Evolutionary conservation across 106 monocot genomes (phyloP).

Genomic region (Phalaenopsis aphrodite): DNA sequence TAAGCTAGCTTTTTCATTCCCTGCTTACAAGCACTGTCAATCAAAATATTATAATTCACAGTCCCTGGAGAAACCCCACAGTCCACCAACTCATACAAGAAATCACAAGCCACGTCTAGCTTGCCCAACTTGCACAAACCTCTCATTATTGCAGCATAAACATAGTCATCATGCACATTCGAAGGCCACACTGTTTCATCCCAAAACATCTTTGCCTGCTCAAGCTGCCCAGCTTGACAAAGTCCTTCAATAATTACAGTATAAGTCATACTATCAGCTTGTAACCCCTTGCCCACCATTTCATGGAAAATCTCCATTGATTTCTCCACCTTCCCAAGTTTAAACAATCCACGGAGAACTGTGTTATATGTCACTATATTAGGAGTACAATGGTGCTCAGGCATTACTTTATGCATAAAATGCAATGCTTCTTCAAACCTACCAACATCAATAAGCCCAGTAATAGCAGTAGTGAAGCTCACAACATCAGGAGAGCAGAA

Average conservation of each 20-base stretch:
- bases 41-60: constrained; percentile 80
- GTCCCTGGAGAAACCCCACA: constrained; percentile 56
- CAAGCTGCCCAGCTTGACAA: constrained; percentile 20
- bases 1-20: constrained; percentile 72
- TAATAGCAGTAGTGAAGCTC: constrained; percentile 70
- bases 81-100: constrained; percentile 82
- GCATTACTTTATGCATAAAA: constrained; percentile 40
- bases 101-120: constrained; percentile 68
- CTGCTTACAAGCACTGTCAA: constrained; percentile 49
- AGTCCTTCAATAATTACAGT: constrained; percentile 59
- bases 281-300: constrained; percentile 41
- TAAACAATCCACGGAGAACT: constrained; percentile 51
- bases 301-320: constrained; percentile 60
- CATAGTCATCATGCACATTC: constrained; percentile 61
- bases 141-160: constrained; percentile 60
- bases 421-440: constrained; percentile 57
- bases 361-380: constrained; percentile 67
- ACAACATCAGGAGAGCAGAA: constrained; percentile 83
- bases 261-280: constrained; percentile 40
- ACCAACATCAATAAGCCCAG: constrained; percentile 46
- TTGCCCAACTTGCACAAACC: constrained; percentile 61
- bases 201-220: constrained; percentile 72
- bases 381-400: constrained; percentile 37
- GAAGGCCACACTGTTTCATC: constrained; percentile 70
- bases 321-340: constrained; percentile 35